Conservation (phyloP, 169 alveolate species). For the Plasmodium malariae region DNA sequence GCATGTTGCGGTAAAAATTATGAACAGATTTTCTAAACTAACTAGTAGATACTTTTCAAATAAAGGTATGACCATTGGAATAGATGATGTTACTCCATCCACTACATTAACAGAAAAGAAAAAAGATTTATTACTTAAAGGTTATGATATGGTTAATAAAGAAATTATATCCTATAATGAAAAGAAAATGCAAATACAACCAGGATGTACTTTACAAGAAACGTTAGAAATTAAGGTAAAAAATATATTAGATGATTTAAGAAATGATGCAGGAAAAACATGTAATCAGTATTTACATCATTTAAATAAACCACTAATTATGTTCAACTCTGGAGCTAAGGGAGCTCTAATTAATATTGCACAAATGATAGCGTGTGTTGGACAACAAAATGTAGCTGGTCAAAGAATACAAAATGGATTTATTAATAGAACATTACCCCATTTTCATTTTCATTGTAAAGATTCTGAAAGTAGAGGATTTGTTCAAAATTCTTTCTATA, state of each 20-base stretch:
- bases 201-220: slow-evolving; percentile 97
- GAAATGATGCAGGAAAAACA: slow-evolving; percentile 95
- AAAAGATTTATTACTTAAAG: slow-evolving; percentile 86
- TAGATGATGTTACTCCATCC: slow-evolving; percentile 97
- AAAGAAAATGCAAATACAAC: slow-evolving; percentile 93
- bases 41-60: slow-evolving; percentile 96
- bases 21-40: slow-evolving; percentile 97
- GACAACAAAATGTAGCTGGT: slow-evolving; percentile 97
- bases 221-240: slow-evolving; percentile 95
- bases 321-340: slow-evolving; percentile 99
- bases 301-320: slow-evolving; percentile 94
- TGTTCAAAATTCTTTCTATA: slow-evolving; percentile 96
- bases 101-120: slow-evolving; percentile 77
- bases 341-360: slow-evolving; percentile 97
- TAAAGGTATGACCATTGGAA: slow-evolving; percentile 99
- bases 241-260: slow-evolving; percentile 92
- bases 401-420: slow-evolving; percentile 98
- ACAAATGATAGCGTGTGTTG: slow-evolving; percentile 99
- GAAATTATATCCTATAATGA: slow-evolving; percentile 88
- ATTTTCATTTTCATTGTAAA: slow-evolving; percentile 92
- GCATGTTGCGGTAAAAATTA: slow-evolving; percentile 93
- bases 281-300: slow-evolving; percentile 91
- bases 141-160: slow-evolving; percentile 92
- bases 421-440: slow-evolving; percentile 97
- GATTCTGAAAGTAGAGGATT: slow-evolving; percentile 98